A percentile compares a stretch with the other conserved stretches of the same genome.
phyloP scores from a whole-genome alignment of 2,329 filamentous ascomycete species.

The Clonostachys solani region DNA sequence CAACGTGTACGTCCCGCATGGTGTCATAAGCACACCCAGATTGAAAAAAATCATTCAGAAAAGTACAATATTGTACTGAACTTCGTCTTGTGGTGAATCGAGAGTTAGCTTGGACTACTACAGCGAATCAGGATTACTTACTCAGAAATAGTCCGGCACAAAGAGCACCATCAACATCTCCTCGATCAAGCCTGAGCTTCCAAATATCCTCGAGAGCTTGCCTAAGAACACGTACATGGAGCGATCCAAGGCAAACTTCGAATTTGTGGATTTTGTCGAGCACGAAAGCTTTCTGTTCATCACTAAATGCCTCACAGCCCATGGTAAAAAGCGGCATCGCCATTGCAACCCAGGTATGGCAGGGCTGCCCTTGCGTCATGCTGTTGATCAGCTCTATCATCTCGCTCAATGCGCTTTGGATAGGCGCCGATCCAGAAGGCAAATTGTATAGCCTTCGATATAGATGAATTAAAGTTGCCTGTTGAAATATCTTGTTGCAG shows the following conservation, averaged over 20 bases:
- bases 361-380: conserved; percentile 18
- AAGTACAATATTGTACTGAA: conserved; percentile 19
- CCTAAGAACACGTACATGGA: conserved; percentile 15
- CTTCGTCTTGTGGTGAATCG: conserved; percentile 4
- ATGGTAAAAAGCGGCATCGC: conserved; percentile 20
- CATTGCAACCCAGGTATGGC: conserved; percentile 22
- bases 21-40: no score
- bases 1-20: background rate
- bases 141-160: conserved; percentile 13
- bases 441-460: conserved; percentile 14
- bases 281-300: conserved; percentile 10
- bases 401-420: conserved; percentile 8
- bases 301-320: conserved; percentile 15
- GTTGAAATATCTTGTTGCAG: conserved; percentile 17
- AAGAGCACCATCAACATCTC: conserved; percentile 9
- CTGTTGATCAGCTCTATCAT: conserved; percentile 14
- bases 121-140: conserved; percentile 5
- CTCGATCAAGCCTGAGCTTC: conserved; percentile 10
- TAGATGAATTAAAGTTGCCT: conserved; percentile 15
- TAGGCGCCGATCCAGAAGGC: conserved; percentile 7
- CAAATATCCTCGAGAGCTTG: conserved; percentile 17
- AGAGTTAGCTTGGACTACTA: no score
- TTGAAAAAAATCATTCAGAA: conserved; percentile 4
- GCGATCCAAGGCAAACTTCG: conserved; percentile 13
- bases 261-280: conserved; percentile 17